Evolutionary conservation across 2,329 filamentous ascomycete genomes (phyloP).

Genomic region (Fusarium goolgardi): DNA sequence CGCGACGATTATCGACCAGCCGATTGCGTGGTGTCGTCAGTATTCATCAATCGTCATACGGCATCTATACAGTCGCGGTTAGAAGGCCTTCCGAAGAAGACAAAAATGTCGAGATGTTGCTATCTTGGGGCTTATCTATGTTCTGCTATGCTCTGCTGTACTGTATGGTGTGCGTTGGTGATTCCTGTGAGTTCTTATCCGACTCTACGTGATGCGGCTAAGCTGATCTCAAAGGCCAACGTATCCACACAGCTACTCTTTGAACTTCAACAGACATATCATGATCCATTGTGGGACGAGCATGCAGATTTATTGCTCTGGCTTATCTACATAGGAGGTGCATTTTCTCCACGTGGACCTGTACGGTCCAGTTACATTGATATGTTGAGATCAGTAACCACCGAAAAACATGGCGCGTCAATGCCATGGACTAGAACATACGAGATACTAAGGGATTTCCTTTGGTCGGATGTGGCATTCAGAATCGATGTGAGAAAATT

Average conservation of each 20-base stretch:
- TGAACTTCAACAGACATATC: not conserved
- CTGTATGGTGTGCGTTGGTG: slow-evolving; percentile 52
- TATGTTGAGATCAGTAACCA: not conserved
- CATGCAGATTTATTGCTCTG: slow-evolving; percentile 1
- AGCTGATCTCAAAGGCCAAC: not conserved
- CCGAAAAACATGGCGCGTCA: fast-evolving
- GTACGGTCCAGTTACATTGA: not conserved
- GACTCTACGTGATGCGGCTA: not conserved
- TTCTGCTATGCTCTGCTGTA: slow-evolving; percentile 56
- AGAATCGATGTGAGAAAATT: not conserved
- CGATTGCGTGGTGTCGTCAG: slow-evolving; percentile 45
- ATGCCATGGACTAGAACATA: not conserved
- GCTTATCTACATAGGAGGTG: slow-evolving; percentile 8
- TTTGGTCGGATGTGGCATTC: slow-evolving; percentile 14
- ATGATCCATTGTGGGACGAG: not conserved
- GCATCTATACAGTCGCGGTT: slow-evolving; percentile 58
- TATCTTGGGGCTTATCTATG: slow-evolving; percentile 56
- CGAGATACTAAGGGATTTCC: not conserved
- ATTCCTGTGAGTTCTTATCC: slow-evolving; percentile 52
- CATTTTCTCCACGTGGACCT: not conserved
- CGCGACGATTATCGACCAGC: slow-evolving; percentile 45
- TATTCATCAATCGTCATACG: slow-evolving; percentile 54
- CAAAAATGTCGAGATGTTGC: slow-evolving; percentile 50
- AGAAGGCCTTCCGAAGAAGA: slow-evolving; percentile 38
- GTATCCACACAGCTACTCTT: not conserved